Base-by-base conservation (phyloP, 2,329 filamentous ascomycete genomes). In the Fusarium chaquense region DNA sequence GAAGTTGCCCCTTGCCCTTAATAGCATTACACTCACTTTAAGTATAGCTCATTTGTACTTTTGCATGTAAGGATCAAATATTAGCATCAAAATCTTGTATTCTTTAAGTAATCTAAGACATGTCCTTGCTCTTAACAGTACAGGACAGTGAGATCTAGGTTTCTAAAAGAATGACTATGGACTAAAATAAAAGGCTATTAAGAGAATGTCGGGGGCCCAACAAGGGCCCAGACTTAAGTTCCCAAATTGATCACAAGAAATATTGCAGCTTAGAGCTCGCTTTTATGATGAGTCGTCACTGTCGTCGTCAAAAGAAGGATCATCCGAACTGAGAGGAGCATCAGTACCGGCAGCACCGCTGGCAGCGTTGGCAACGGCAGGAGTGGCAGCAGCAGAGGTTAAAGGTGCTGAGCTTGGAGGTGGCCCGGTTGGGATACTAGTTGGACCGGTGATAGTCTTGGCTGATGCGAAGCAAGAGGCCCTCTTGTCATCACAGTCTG, bases 241-340 rank as follows among this genome's bases (percentile, higher is more conserved):
- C 20, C 36, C 18, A 28, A 6, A 13, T 4, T 7, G 1, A 10
- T 20, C 20, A 11, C 7, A 55, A 13, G 10, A 12, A 33, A 7
- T 15, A 10, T 38, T 22, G 9, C n/a, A 13, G 15, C 0, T 32
- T 5, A 15, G 5, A 12, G 5, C 9, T 30, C 18, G 4, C 3
- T 33, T 30, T 57, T 51, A 63, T 9, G n/a, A 28, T 12, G 32
- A 47, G 7, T 20, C 35, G 26, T 54, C 54, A 8, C 6, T 28
- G 10, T 33, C 35, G 5, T 65, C 62, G 5, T 41, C 40, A 7
- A 65, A 43, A 1, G 61, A 36, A 7, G 33, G 16, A 13, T 65
- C 58, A 5, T 63, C 26, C 3, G 44, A 33, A 15, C 20, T 20
- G 8, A 64, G 36, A 28, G 55, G 44, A 32, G 11, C 30, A 28